These are phyloP conservation scores for Aristolochia californica DNA, from an alignment of 164 flowering plant species.

Conservation along the genomic window DNA sequence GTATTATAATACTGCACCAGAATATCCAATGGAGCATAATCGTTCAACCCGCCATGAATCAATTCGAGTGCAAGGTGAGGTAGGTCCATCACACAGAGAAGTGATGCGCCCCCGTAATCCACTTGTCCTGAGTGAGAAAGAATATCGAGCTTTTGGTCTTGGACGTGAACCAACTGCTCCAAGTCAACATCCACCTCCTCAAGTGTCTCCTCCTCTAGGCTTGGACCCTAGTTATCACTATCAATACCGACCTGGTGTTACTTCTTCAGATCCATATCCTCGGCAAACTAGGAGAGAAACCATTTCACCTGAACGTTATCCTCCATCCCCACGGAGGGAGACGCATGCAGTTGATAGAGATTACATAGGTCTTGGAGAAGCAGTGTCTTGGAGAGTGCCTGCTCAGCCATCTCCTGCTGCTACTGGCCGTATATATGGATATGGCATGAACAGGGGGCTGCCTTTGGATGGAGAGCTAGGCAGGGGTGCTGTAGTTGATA, in stretches of 20 bases:
- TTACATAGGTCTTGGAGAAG: not conserved
- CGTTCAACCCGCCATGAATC: not conserved
- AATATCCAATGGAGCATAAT: slow-evolving; percentile 20
- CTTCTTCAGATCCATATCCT: slow-evolving; percentile 23
- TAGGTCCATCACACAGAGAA: not conserved
- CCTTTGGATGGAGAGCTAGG: not conserved
- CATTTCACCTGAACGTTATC: slow-evolving; percentile 15
- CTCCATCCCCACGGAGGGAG: slow-evolving; percentile 5
- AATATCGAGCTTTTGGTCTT: slow-evolving; percentile 18
- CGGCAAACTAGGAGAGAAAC: slow-evolving; percentile 8
- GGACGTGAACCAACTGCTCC: slow-evolving; percentile 2
- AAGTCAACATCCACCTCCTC: slow-evolving; percentile 2
- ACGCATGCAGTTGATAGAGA: not conserved
- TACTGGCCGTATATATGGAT: no score
- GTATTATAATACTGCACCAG: slow-evolving; percentile 5
- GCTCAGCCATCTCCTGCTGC: no score
- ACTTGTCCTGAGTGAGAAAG: slow-evolving; percentile 14
- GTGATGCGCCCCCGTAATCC: slow-evolving; percentile 6
- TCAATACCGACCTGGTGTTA: slow-evolving; percentile 12
- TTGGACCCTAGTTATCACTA: slow-evolving; percentile 11
- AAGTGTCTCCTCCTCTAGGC: slow-evolving; percentile 1
- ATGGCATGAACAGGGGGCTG: not conserved
- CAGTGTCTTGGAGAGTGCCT: not conserved
- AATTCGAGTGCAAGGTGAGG: not conserved
- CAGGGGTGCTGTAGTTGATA: not conserved